Evolutionary conservation across 2,329 filamentous ascomycete genomes (phyloP).

Genomic region (Monosporascus sp.): DNA sequence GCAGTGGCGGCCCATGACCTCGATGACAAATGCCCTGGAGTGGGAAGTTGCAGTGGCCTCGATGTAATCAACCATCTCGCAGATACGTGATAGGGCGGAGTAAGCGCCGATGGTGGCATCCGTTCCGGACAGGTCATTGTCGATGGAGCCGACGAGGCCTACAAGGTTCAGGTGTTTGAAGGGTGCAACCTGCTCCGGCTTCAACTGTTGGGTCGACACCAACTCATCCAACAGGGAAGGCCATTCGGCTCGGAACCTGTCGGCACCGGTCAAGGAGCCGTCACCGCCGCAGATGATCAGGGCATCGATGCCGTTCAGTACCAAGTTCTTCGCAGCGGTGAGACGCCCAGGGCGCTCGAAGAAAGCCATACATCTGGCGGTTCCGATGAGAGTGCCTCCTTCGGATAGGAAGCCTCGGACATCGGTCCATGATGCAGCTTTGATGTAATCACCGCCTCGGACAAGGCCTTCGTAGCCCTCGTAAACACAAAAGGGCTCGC

Average conservation of each 20-base stretch:
- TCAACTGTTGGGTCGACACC: slow-evolving; percentile 67
- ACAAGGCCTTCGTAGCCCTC: slow-evolving; percentile 97
- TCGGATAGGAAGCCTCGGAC: slow-evolving; percentile 92
- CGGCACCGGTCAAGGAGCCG: slow-evolving; percentile 90
- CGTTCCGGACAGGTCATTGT: slow-evolving; percentile 96
- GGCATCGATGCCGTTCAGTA: slow-evolving; percentile 88
- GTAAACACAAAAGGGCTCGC: slow-evolving; percentile 76
- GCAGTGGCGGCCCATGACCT: slow-evolving; percentile 98
- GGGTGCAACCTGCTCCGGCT: slow-evolving; percentile 63
- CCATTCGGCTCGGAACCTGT: slow-evolving; percentile 91
- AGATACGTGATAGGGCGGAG: slow-evolving; percentile 87
- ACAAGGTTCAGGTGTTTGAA: slow-evolving; percentile 93
- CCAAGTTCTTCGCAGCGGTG: slow-evolving; percentile 87
- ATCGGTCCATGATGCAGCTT: slow-evolving; percentile 84
- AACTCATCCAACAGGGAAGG: slow-evolving; percentile 82
- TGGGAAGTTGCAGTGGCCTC: slow-evolving; percentile 93
- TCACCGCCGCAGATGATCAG: slow-evolving; percentile 96
- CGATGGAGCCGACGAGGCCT: slow-evolving; percentile 91
- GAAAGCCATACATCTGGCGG: slow-evolving; percentile 88
- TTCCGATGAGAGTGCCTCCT: slow-evolving; percentile 93
- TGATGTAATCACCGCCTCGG: slow-evolving; percentile 81
- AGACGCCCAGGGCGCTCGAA: slow-evolving; percentile 82
- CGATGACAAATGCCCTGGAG: slow-evolving; percentile 92
- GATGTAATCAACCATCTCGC: slow-evolving; percentile 93
- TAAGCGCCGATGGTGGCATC: slow-evolving; percentile 98